Evolutionary conservation across 2,329 filamentous ascomycete genomes (phyloP), one percentile per base, ranked within the genome.

Genomic region (Aureobasidium sp.): DNA sequence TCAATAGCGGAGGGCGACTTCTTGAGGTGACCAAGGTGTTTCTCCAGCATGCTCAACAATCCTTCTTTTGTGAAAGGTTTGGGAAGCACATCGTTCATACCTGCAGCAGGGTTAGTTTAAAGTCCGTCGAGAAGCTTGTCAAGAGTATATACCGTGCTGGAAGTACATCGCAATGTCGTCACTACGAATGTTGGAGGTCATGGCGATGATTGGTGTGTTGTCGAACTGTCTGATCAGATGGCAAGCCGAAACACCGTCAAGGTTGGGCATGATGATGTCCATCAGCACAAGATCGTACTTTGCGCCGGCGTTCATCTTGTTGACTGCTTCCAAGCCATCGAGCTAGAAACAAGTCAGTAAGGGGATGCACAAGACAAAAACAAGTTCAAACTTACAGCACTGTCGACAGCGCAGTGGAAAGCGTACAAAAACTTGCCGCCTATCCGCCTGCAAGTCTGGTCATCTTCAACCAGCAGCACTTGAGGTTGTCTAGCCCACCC

Each of bases 151-250:
- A 94, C 92, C 94, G 77, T 96, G 92, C 69, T 93, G 87, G 77
- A 97, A 97, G 73, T 99, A 99, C 77, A 95, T 92, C 60, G 93
- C 90, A 64, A 97, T 95, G 72, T 99, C 94, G 70, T 97, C 93
- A 64, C 91, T 92, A 66, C 94, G 85, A 66, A 99, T 97, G 71
- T 97, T 99, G 3, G 93, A 97, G 3, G 94, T 99, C 94, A 99
- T 97, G 50, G 94, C 94, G 63, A 99, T 90, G 69, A 99, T 95
- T 0, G 94, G 94, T 22, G 89, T 86, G 40, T 85, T 84, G 66
- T 91, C 86, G 65, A 93, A 90, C 70, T 96, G 90, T 59, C 93
- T 86, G 66, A 99, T 97, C 65, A 96, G 85, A 70, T 94, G 90
- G 62, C 91, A 96, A 2, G 94, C 93, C 17, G 92, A 96, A 6